Percentiles rank a stretch among this genome's conserved stretches.
Evolutionary conservation across 2,329 filamentous ascomycete genomes (phyloP).

Genomic region (Venturia nashicola): DNA sequence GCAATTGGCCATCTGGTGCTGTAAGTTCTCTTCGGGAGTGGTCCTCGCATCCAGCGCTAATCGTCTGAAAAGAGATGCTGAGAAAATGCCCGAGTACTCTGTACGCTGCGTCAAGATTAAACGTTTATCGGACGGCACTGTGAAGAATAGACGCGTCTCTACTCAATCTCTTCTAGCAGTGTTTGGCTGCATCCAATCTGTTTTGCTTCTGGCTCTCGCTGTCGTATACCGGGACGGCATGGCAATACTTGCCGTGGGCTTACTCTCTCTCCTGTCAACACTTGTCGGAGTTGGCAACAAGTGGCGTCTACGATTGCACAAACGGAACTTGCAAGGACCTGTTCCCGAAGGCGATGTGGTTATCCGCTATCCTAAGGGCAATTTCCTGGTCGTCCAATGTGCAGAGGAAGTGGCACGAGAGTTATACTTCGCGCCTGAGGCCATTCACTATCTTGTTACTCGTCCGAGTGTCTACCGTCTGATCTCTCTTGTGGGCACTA

Average conservation of each 20-base stretch:
- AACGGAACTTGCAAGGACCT: constrained; percentile 18
- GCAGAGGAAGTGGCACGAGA: constrained; percentile 36
- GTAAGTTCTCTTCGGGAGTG: constrained; percentile 14
- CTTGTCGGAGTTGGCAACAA: constrained; percentile 38
- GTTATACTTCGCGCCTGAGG: constrained; percentile 39
- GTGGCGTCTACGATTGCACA: constrained; percentile 32
- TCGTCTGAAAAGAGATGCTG: constrained; percentile 15
- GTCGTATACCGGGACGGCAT: constrained; percentile 35
- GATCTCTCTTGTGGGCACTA: constrained; percentile 35
- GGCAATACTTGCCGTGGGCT: constrained; percentile 34
- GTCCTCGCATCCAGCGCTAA: not conserved
- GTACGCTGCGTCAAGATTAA: constrained; percentile 29
- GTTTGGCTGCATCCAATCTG: constrained; percentile 31
- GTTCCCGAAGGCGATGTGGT: constrained; percentile 31
- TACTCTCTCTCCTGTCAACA: constrained; percentile 36
- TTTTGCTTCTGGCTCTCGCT: constrained; percentile 30
- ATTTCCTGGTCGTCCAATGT: constrained; percentile 36
- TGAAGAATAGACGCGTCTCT: constrained; percentile 32
- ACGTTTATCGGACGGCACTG: constrained; percentile 18
- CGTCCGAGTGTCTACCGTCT: constrained; percentile 30
- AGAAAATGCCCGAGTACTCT: constrained; percentile 24
- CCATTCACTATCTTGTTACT: constrained; percentile 32
- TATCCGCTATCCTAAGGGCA: constrained; percentile 38
- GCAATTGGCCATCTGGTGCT: constrained; percentile 37
- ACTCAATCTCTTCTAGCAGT: constrained; percentile 33